Evolutionary conservation across 768 basidiomycete species (phyloP).

Genomic region (Hypholoma fasciculare): DNA sequence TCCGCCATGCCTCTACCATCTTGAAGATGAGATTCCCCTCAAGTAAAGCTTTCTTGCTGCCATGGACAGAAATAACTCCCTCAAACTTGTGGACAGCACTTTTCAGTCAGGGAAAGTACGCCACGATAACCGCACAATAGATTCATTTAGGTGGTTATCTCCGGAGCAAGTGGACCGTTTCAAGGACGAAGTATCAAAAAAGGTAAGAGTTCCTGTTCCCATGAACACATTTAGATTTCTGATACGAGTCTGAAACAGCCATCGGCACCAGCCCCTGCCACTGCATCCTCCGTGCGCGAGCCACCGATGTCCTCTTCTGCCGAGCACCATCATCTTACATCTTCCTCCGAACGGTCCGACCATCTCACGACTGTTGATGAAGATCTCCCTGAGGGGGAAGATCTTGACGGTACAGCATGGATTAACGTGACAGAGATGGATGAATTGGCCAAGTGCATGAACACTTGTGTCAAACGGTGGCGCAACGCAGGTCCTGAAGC

Average conservation of each 20-base stretch:
- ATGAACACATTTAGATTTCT: too few species aligned
- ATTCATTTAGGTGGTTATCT: background rate
- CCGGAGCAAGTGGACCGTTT: constrained; percentile 6
- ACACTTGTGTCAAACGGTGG: constrained; percentile 21
- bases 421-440: constrained; percentile 17
- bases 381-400: too few species aligned
- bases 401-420: constrained; percentile 15
- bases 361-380: too few species aligned
- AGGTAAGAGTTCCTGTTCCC: too few species aligned
- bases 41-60: constrained; percentile 20
- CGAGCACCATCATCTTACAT: too few species aligned
- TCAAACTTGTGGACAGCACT: constrained; percentile 17
- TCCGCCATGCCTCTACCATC: constrained; percentile 20
- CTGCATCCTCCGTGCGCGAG: too few species aligned
- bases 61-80: constrained; percentile 31
- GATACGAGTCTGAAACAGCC: too few species aligned
- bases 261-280: too few species aligned
- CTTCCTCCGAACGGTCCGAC: too few species aligned
- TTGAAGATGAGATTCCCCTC: constrained; percentile 12
- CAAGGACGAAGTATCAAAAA: constrained; percentile 18
- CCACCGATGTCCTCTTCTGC: too few species aligned
- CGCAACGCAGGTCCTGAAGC: constrained; percentile 18
- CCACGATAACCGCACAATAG: background rate
- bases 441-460: too few species aligned
- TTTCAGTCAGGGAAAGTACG: constrained; percentile 3